These are phyloP conservation scores for Barnettozyma sucrosica DNA, from an alignment of 805 yeast genomes.

Conservation along the genomic window DNA sequence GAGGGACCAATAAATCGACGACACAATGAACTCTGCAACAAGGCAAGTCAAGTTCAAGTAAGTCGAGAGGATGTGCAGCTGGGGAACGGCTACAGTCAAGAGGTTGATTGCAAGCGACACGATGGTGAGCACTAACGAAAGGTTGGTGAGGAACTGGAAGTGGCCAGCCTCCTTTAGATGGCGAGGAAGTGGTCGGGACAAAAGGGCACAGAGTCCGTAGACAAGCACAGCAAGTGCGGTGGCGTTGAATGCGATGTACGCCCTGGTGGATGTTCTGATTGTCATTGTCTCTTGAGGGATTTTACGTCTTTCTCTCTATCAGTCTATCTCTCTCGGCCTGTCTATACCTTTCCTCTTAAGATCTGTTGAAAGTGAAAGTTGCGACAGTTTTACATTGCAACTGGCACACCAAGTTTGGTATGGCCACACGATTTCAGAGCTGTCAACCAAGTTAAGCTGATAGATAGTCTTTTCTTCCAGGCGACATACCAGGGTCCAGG, in stretches of 20 bases:
- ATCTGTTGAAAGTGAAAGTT: too few species aligned
- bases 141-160: slow-evolving; percentile 65
- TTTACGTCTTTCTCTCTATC: too few species aligned
- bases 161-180: slow-evolving; percentile 54
- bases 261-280: background rate
- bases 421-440: too few species aligned
- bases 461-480: too few species aligned
- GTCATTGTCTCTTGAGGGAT: background rate
- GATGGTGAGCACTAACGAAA: slow-evolving; percentile 47
- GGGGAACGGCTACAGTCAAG: slow-evolving; percentile 30
- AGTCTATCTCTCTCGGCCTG: background rate
- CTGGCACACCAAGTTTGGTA: too few species aligned
- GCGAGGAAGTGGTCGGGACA: slow-evolving; percentile 38
- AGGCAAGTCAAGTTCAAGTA: slow-evolving; percentile 43
- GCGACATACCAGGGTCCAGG: too few species aligned
- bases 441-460: too few species aligned
- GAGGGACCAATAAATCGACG: slow-evolving; percentile 65
- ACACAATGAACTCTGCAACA: slow-evolving; percentile 55
- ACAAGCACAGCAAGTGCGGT: background rate
- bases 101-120: slow-evolving; percentile 13
- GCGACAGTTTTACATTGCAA: too few species aligned
- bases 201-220: slow-evolving; percentile 1
- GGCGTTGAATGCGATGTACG: slow-evolving; percentile 4
- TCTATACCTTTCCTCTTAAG: too few species aligned
- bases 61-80: slow-evolving; percentile 4